Evolutionary conservation across 2,329 filamentous ascomycete genomes (phyloP).

Genomic region (Scedosporium aurantiacum): DNA sequence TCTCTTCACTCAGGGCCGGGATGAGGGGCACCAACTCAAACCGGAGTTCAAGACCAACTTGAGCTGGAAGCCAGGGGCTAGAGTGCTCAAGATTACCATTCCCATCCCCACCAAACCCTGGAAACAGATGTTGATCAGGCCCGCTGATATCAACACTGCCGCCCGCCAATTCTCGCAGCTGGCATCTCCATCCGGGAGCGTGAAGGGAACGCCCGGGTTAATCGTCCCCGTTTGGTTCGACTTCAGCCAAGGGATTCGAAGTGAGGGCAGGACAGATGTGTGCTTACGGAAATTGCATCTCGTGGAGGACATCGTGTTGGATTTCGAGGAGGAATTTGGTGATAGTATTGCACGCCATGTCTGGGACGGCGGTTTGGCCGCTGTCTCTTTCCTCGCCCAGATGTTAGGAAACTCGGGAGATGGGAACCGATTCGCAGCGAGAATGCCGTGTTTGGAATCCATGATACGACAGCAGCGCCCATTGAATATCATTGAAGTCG

Average conservation of each 20-base stretch:
- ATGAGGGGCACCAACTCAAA: slow-evolving; percentile 4
- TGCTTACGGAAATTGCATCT: slow-evolving; percentile 11
- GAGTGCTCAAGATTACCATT: neutral
- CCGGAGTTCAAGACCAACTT: neutral
- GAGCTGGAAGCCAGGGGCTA: neutral
- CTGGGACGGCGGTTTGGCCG: slow-evolving; percentile 46
- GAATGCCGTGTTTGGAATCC: neutral
- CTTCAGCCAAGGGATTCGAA: slow-evolving; percentile 11
- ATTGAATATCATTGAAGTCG: slow-evolving; percentile 41
- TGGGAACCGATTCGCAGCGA: neutral
- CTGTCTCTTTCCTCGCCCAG: slow-evolving; percentile 22
- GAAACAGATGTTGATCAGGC: neutral
- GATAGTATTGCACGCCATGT: slow-evolving; percentile 50
- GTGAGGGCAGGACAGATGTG: slow-evolving; percentile 16
- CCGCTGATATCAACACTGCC: neutral
- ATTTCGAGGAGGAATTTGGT: slow-evolving; percentile 45
- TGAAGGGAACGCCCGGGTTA: slow-evolving; percentile 17
- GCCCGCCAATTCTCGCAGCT: neutral
- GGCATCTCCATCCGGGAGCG: neutral
- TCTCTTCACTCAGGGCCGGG: slow-evolving; percentile 8
- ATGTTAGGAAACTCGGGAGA: neutral
- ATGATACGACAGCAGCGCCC: slow-evolving; percentile 9
- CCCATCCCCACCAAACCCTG: neutral
- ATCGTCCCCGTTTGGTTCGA: slow-evolving; percentile 33
- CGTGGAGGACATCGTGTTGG: slow-evolving; percentile 15